Conservation (phyloP, 139 green algal genomes). For the Chlamydomonas applanata region DNA sequence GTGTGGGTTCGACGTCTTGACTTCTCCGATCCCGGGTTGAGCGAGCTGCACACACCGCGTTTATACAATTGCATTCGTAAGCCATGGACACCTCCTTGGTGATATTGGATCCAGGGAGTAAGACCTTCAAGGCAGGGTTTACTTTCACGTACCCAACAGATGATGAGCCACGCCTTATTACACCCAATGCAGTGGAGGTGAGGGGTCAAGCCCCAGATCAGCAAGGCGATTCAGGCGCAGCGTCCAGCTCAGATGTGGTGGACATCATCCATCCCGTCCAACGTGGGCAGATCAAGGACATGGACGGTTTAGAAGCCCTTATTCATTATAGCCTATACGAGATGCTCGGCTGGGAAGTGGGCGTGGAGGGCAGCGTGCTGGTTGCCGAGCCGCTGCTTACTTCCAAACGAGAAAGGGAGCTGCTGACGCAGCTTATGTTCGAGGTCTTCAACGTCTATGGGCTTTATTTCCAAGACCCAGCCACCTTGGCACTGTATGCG, state of each 20-base stretch:
- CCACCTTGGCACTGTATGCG: constrained; percentile 73
- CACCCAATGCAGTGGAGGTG: neutral
- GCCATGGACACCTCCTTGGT: constrained; percentile 54
- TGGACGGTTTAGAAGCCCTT: constrained; percentile 68
- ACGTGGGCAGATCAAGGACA: constrained; percentile 50
- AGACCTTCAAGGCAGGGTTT: constrained; percentile 66
- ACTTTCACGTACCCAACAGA: constrained; percentile 59
- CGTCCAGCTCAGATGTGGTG: neutral
- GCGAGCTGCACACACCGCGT: too few species aligned
- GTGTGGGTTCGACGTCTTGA: too few species aligned
- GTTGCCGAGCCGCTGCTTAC: constrained; percentile 71
- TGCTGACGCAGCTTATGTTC: constrained; percentile 77
- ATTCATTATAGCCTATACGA: constrained; percentile 70
- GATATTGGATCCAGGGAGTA: constrained; percentile 59
- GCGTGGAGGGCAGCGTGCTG: constrained; percentile 65
- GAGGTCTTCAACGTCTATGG: constrained; percentile 71
- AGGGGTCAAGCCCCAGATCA: neutral
- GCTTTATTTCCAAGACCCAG: constrained; percentile 65
- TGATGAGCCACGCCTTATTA: constrained; percentile 52
- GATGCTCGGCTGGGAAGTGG: constrained; percentile 66
- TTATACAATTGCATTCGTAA: too few species aligned
- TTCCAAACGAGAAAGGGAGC: constrained; percentile 61
- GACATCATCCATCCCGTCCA: constrained; percentile 19
- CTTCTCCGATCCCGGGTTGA: too few species aligned
- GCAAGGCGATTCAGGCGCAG: neutral